Percentiles rank a stretch among this genome's conserved stretches.
Evolutionary conservation across 176 grass and related monocot genomes (phyloP).

Genomic region (Tillandsia leiboldiana): DNA sequence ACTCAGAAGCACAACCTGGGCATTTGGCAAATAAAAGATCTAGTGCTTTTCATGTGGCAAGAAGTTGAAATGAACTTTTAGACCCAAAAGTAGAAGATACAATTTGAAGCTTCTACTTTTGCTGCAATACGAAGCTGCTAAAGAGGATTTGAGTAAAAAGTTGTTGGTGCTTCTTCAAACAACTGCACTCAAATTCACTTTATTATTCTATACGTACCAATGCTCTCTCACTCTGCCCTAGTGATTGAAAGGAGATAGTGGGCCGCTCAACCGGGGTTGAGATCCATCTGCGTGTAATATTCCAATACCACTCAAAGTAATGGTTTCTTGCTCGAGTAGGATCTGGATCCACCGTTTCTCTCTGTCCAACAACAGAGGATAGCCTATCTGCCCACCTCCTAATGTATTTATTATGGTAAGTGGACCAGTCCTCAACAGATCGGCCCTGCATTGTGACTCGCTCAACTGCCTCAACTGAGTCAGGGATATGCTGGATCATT

Average conservation of each 20-base stretch:
- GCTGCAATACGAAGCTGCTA: no score
- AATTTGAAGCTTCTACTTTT: neutral
- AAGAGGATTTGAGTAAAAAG: no score
- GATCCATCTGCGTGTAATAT: conserved; percentile 35
- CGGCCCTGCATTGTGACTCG: conserved; percentile 41
- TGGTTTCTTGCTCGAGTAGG: conserved; percentile 28
- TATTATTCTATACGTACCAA: conserved; percentile 27
- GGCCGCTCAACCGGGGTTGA: conserved; percentile 38
- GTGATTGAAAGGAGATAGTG: conserved; percentile 21
- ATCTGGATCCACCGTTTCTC: conserved; percentile 18
- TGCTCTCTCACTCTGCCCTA: conserved; percentile 17
- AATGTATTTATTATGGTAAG: conserved; percentile 39
- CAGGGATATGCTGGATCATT: conserved; percentile 40
- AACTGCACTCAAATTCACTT: neutral
- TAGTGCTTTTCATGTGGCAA: no score
- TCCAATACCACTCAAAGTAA: conserved; percentile 43
- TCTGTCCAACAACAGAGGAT: conserved; percentile 10
- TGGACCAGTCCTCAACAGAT: conserved; percentile 39
- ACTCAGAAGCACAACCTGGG: neutral
- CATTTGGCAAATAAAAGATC: neutral
- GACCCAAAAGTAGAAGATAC: neutral
- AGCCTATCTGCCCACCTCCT: conserved; percentile 27
- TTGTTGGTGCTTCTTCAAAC: no score
- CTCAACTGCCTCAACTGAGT: conserved; percentile 25
- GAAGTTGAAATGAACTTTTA: neutral